phyloP scores from a whole-genome alignment of 331 rosid genomes.

The Cydonia oblonga region DNA sequence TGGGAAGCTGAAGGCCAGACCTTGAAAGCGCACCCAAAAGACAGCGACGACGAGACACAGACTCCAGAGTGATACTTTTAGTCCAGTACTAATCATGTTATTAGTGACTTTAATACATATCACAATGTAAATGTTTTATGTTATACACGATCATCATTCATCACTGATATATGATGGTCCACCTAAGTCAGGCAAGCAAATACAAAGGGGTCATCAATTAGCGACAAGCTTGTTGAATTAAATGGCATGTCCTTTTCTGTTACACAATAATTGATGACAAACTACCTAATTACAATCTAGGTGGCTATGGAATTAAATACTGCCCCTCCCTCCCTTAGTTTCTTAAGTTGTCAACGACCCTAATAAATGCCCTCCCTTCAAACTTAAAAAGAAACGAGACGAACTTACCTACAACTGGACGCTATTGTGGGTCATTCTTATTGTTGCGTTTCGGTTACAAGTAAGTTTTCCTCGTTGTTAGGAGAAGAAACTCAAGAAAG shows the following conservation, averaged over 20 bases:
- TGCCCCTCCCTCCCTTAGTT: background rate
- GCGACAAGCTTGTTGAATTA: background rate
- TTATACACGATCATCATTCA: background rate
- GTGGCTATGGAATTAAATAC: background rate
- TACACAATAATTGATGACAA: background rate
- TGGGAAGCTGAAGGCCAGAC: conserved; percentile 54
- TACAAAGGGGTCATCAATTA: background rate
- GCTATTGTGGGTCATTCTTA: background rate
- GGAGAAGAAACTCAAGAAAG: background rate
- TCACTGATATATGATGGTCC: too few species aligned
- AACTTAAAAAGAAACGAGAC: background rate
- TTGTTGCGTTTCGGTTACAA: background rate
- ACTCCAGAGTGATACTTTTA: conserved; percentile 18
- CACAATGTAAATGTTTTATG: background rate
- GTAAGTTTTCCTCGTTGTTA: background rate
- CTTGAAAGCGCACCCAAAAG: conserved; percentile 66
- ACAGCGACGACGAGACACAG: conserved; percentile 40
- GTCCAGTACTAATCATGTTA: background rate
- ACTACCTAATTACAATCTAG: background rate
- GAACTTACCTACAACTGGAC: background rate
- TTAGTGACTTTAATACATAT: conserved; percentile 2
- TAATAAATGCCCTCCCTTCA: background rate
- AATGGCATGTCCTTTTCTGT: background rate
- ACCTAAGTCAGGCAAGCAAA: too few species aligned
- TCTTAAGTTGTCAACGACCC: background rate